Evolutionary conservation across 139 green algal genomes (phyloP), one percentile per base, ranked within the genome.

Genomic region (Trebouxia sp.): DNA sequence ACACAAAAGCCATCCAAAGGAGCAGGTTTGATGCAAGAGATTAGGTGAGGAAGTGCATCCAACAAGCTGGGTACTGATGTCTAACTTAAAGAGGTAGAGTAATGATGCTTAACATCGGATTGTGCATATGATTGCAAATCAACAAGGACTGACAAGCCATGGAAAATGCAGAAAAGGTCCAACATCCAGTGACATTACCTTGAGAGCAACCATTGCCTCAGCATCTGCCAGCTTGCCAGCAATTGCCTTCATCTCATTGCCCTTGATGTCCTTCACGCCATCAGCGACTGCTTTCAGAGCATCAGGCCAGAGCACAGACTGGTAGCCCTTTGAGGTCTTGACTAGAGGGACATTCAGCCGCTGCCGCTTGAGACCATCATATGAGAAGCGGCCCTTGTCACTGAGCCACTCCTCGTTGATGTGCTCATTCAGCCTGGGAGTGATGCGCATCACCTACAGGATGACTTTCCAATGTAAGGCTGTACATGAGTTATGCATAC

Each of bases 391-490:
- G 3, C 86, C 91, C 87, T 98, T 98, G 92, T 99, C 97, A 14
- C 83, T 92, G 78, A 99, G 91, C 97, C 97, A 99, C 88, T 99
- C 97, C 94, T 99, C 97, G 80, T 99, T 99, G 9, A 99, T 91
- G 0, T 84, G 89, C 85, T 99, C 97, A 82, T 99, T 98, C 45
- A 97, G 79, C 5, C 95, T 88, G 0, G 97, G 95, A 47, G 96
- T 82, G 55, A 99, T 94, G 85, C 97, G 93, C 90, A 99, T 98
- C 26, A 96, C 90, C 86, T 87, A 76, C 12, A 22, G 26, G 48
- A 15, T 56, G n/a, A n/a, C n/a, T n/a, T n/a, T n/a, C 39, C 58
- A 24, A 70, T 70, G 58, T n/a, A 70, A n/a, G n/a, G n/a, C n/a
- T n/a, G n/a, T n/a, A n/a, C n/a, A n/a, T n/a, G n/a, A n/a, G n/a